These are phyloP conservation scores for Tilletia horrida DNA, from an alignment of 1,284 basidiomycete genomes.

Conservation along the genomic window DNA sequence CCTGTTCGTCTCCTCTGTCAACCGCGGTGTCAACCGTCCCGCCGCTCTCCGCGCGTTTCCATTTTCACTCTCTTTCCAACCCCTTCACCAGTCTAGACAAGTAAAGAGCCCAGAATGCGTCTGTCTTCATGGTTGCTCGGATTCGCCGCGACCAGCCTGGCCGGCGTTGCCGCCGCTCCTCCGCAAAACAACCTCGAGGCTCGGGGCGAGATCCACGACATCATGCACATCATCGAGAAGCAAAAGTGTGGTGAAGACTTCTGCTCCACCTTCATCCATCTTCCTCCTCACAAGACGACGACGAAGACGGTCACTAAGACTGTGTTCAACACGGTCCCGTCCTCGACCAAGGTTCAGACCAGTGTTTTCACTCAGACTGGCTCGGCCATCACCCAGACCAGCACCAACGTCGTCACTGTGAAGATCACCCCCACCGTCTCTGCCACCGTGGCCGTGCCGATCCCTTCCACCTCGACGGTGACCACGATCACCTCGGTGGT, in stretches of 20 bases:
- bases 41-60: too few relatives aligned
- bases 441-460: background rate
- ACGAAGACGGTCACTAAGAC: conserved; percentile 26
- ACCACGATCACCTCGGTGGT: background rate
- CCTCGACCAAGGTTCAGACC: conserved; percentile 31
- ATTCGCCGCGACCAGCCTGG: background rate
- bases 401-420: background rate
- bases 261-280: background rate
- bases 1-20: too few relatives aligned
- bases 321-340: conserved; percentile 34
- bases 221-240: conserved; percentile 11
- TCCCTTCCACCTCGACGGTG: background rate
- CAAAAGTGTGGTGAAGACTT: background rate
- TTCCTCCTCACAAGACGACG: conserved; percentile 1
- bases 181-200: background rate
- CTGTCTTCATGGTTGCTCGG: too few relatives aligned
- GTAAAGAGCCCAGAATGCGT: too few relatives aligned
- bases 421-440: conserved; percentile 5
- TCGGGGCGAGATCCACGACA: background rate
- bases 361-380: conserved; percentile 25
- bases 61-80: too few relatives aligned
- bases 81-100: too few relatives aligned
- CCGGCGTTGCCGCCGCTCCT: background rate
- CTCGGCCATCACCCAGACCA: conserved; percentile 1
- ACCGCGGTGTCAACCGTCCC: too few relatives aligned